These are phyloP conservation scores for Solanum neorickii DNA, from an alignment of 257 asterid species.

Conservation along the genomic window DNA sequence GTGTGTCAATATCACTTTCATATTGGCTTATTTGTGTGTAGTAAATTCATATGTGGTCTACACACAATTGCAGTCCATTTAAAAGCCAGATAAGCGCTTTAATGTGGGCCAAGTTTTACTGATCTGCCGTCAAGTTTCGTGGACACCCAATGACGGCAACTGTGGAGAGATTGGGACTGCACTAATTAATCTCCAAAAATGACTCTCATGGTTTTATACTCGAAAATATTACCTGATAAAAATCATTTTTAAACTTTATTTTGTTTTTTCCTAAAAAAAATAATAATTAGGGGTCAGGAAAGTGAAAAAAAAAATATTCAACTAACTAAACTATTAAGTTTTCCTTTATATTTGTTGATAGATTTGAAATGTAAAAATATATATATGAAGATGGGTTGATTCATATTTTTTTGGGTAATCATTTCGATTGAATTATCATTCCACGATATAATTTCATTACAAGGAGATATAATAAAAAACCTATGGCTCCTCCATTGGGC, in stretches of 20 bases:
- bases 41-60: not conserved
- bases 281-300: no score
- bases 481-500: not conserved
- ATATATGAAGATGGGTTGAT: not conserved
- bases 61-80: constrained; percentile 1
- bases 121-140: not conserved
- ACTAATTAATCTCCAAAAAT: not conserved
- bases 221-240: no score
- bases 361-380: not conserved
- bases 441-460: not conserved
- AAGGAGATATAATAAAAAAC: not conserved
- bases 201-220: not conserved
- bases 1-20: not conserved
- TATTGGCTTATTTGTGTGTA: not conserved
- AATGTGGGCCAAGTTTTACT: not conserved
- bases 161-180: not conserved
- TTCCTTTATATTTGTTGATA: not conserved
- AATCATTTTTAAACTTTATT: no score
- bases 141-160: not conserved
- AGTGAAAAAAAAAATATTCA: no score
- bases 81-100: constrained; percentile 1
- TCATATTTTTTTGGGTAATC: not conserved
- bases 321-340: not conserved
- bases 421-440: not conserved
- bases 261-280: no score